phyloP scores from a whole-genome alignment of 2,329 filamentous ascomycete genomes.

The Stagonosporopsis cucurbitacearum region DNA sequence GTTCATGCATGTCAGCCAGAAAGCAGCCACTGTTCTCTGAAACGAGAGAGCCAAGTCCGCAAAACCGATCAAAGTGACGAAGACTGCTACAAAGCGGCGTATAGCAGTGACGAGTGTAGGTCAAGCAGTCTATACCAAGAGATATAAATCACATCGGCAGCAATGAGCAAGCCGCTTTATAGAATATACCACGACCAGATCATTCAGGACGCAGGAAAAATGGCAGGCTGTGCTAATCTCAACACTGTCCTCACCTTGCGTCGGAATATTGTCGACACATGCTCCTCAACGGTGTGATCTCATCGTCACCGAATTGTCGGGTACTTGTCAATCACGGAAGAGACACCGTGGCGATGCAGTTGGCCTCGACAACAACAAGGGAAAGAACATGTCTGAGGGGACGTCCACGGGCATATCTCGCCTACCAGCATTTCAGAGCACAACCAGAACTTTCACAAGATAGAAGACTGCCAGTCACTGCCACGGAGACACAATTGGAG shows the following conservation, averaged over 20 bases:
- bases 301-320: too few species aligned
- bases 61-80: constrained; percentile 2
- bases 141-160: background rate
- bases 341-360: too few species aligned
- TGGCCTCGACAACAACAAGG: too few species aligned
- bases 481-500: background rate
- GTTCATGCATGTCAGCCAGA: constrained; percentile 7
- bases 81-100: background rate
- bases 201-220: background rate
- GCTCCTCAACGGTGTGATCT: too few species aligned
- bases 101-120: background rate
- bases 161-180: too few species aligned
- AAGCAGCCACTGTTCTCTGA: background rate
- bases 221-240: too few species aligned
- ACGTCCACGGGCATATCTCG: too few species aligned
- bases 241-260: too few species aligned
- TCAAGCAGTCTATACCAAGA: background rate
- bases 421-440: too few species aligned
- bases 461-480: background rate
- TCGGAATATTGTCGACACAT: too few species aligned
- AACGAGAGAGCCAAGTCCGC: background rate
- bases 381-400: too few species aligned
- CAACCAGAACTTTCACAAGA: background rate
- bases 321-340: too few species aligned
- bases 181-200: background rate